phyloP scores from a whole-genome alignment of 768 basidiomycete species.

The Mycena latifolia region DNA sequence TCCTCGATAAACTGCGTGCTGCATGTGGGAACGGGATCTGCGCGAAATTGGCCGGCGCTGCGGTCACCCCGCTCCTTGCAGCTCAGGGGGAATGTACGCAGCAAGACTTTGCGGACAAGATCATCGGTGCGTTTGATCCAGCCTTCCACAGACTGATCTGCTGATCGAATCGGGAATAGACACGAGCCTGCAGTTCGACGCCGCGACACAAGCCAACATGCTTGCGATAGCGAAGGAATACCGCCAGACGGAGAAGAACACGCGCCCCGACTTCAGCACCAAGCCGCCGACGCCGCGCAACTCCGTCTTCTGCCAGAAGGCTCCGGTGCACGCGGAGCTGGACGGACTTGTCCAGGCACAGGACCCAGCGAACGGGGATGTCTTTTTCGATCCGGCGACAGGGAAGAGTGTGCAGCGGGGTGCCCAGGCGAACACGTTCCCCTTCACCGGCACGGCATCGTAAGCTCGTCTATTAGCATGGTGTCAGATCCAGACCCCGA shows the following conservation, averaged over 20 bases:
- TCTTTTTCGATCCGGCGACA: constrained; percentile 63
- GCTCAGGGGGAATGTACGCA: constrained; percentile 66
- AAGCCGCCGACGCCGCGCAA: constrained; percentile 64
- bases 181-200: constrained; percentile 65
- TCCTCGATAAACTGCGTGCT: constrained; percentile 56
- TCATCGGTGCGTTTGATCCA: constrained; percentile 57
- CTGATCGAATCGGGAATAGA: constrained; percentile 46
- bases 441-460: constrained; percentile 59
- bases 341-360: constrained; percentile 66
- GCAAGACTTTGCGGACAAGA: constrained; percentile 68
- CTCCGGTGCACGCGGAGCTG: constrained; percentile 63
- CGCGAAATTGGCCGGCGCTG: constrained; percentile 60
- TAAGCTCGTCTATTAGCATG: no score
- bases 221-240: constrained; percentile 65
- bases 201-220: constrained; percentile 63
- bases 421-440: constrained; percentile 59
- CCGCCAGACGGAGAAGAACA: constrained; percentile 71
- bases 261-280: constrained; percentile 68
- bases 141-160: neutral
- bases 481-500: no score
- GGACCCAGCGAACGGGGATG: constrained; percentile 61
- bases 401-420: constrained; percentile 57
- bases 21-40: constrained; percentile 66
- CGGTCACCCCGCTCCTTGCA: constrained; percentile 65
- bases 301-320: constrained; percentile 69